Percentiles rank a stretch among this genome's conserved stretches.
phyloP scores from a whole-genome alignment of 352 stramenopile genomes.

The Globisporangium paddicum region DNA sequence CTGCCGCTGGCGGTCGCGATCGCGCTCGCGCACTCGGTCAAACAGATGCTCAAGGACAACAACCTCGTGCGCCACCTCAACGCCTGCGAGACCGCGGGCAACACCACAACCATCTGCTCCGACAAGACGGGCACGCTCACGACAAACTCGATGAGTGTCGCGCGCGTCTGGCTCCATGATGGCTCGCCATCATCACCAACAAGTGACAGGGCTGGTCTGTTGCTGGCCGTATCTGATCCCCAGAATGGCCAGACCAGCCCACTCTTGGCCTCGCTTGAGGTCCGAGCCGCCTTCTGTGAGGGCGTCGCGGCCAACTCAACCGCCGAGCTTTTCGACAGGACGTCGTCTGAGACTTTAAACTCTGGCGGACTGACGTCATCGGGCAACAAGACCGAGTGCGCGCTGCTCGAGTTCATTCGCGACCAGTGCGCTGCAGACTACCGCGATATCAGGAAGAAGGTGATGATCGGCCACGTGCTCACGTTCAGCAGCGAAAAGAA shows the following conservation, averaged over 20 bases:
- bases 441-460: constrained; percentile 14
- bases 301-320: constrained; percentile 85
- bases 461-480: constrained; percentile 33
- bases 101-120: constrained; percentile 95
- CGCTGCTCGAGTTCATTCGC: constrained; percentile 31
- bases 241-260: not conserved
- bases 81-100: constrained; percentile 97
- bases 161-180: constrained; percentile 58
- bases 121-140: constrained; percentile 96
- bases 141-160: constrained; percentile 94
- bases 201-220: not conserved
- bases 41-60: constrained; percentile 95
- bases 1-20: constrained; percentile 89
- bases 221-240: not conserved
- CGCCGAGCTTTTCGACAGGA: constrained; percentile 29
- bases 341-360: not conserved
- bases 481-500: constrained; percentile 92
- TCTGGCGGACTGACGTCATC: constrained; percentile 5
- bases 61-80: constrained; percentile 95
- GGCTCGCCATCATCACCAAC: not conserved
- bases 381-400: constrained; percentile 47
- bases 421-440: constrained; percentile 29
- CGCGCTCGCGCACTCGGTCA: constrained; percentile 85
- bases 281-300: constrained; percentile 40
- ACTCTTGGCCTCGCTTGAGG: not conserved